These are phyloP conservation scores for Rubia tinctorum DNA, from an alignment of 305 asterid species.

Conservation along the genomic window DNA sequence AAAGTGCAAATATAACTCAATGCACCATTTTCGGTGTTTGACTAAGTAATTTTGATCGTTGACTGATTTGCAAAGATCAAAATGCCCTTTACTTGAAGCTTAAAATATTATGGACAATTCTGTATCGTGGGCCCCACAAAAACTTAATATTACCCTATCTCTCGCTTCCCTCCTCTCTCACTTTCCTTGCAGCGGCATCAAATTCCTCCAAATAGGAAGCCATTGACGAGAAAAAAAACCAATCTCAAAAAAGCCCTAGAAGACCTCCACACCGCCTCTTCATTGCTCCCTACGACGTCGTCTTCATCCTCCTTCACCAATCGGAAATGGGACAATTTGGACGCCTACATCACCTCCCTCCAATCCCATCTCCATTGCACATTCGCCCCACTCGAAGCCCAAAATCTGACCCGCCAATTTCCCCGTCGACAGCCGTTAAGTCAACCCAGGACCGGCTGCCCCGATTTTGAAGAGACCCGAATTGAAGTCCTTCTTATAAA, in stretches of 20 bases:
- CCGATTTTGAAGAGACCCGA: slow-evolving; percentile 42
- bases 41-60: too few relatives aligned
- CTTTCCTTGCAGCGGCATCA: too few relatives aligned
- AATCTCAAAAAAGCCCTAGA: slow-evolving; percentile 17
- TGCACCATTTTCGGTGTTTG: too few relatives aligned
- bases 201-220: slow-evolving; percentile 8
- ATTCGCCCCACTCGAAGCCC: slow-evolving; percentile 41
- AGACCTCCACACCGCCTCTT: slow-evolving; percentile 10
- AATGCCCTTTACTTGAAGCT: too few relatives aligned
- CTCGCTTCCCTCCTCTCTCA: too few relatives aligned
- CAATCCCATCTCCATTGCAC: slow-evolving; percentile 41
- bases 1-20: too few relatives aligned
- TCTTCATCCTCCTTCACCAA: slow-evolving; percentile 12
- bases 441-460: slow-evolving; percentile 21
- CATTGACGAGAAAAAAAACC: slow-evolving; percentile 17
- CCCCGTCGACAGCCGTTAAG: neutral
- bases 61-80: too few relatives aligned
- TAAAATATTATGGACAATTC: too few relatives aligned
- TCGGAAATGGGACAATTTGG: slow-evolving; percentile 53
- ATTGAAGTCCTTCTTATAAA: slow-evolving; percentile 43
- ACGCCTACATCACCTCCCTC: slow-evolving; percentile 39
- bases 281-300: slow-evolving; percentile 17
- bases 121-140: too few relatives aligned
- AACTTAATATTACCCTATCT: too few relatives aligned
- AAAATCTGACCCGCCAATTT: slow-evolving; percentile 1